Conservation (phyloP, 371 early-diverging fungal genomes). For the Batrachochytrium dendrobatidis region DNA sequence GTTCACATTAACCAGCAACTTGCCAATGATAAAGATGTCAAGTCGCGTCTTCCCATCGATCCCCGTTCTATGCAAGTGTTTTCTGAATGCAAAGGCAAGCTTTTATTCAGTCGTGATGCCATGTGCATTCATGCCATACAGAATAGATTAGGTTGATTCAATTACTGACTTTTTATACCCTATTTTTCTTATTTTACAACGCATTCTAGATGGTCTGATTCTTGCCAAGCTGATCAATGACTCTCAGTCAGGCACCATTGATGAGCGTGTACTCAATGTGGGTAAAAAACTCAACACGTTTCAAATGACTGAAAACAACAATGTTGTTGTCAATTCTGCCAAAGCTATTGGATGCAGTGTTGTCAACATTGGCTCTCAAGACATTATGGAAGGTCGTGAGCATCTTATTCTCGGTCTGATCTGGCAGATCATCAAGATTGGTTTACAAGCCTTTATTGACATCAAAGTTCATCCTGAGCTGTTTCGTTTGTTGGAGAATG, state of each 20-base stretch:
- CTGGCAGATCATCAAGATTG: constrained; percentile 97
- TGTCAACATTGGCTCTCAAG: constrained; percentile 92
- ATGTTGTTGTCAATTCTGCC: constrained; percentile 93
- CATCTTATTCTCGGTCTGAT: constrained; percentile 91
- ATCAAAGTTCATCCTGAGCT: constrained; percentile 94
- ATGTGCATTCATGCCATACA: background rate
- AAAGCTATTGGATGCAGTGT: constrained; percentile 95
- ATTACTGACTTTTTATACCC: background rate
- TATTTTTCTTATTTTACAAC: background rate
- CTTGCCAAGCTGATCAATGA: constrained; percentile 95
- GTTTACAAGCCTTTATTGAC: constrained; percentile 88
- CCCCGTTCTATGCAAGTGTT: constrained; percentile 90
- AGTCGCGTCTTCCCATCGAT: constrained; percentile 80
- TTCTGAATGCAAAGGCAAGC: constrained; percentile 70
- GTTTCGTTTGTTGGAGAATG: constrained; percentile 85
- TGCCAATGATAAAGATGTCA: constrained; percentile 72
- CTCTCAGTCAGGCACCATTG: constrained; percentile 92
- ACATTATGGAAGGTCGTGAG: constrained; percentile 89
- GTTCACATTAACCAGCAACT: constrained; percentile 86
- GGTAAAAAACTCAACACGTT: constrained; percentile 76
- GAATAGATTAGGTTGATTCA: background rate
- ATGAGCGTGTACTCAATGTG: constrained; percentile 91
- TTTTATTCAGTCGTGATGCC: background rate
- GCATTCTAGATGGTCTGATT: constrained; percentile 72
- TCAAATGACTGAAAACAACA: constrained; percentile 97